phyloP scores from a whole-genome alignment of 2,329 filamentous ascomycete genomes.

The Cladosporium sp. region DNA sequence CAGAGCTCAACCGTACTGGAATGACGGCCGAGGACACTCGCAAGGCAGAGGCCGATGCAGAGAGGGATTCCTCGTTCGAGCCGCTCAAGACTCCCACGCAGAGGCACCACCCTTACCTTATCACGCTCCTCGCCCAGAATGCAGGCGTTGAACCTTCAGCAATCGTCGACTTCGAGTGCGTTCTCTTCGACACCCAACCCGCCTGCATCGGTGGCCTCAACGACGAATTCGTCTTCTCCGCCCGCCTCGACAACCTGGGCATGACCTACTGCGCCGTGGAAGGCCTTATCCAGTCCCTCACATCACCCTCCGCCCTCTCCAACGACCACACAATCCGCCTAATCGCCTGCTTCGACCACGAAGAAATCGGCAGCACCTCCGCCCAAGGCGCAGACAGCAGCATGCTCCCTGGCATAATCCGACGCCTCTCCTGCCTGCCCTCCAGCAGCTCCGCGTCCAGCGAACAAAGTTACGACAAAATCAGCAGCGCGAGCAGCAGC shows the following conservation, averaged over 20 bases:
- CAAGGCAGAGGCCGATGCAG: conserved; percentile 36
- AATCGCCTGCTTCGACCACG: conserved; percentile 95
- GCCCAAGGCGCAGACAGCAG: conserved; percentile 94
- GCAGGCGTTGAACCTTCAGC: conserved; percentile 66
- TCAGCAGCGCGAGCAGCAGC: conserved; percentile 34
- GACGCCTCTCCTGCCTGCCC: conserved; percentile 77
- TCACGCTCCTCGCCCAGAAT: conserved; percentile 79
- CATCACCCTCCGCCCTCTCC: conserved; percentile 60
- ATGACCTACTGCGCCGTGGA: conserved; percentile 93
- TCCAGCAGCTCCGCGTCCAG: conserved; percentile 53
- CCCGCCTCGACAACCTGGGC: conserved; percentile 91
- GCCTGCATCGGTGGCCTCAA: conserved; percentile 83
- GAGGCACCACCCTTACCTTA: conserved; percentile 82
- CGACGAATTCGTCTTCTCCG: conserved; percentile 93
- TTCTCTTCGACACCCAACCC: conserved; percentile 96
- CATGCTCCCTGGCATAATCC: conserved; percentile 79
- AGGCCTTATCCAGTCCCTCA: conserved; percentile 77
- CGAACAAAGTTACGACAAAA: conserved; percentile 62
- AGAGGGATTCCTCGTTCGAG: conserved; percentile 51
- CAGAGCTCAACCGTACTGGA: conserved; percentile 77
- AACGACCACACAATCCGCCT: conserved; percentile 79
- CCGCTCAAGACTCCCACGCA: conserved; percentile 74
- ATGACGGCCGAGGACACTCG: conserved; percentile 48
- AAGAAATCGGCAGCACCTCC: conserved; percentile 90
- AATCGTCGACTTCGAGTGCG: conserved; percentile 88